Conservation (phyloP, 2,329 filamentous ascomycete species). For the Talaromyces albobiverticillius region DNA sequence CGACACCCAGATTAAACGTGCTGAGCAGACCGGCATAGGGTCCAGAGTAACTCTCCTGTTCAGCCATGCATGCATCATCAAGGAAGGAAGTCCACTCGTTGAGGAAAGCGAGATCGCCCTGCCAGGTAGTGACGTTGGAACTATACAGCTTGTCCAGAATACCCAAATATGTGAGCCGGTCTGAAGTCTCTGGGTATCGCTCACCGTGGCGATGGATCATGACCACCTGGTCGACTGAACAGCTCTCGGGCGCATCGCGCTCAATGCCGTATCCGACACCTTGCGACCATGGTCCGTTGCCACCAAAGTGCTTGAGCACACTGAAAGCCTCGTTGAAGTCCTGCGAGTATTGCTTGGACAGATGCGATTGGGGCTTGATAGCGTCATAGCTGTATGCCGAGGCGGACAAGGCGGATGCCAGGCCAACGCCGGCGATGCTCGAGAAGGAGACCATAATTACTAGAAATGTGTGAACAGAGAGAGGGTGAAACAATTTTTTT, state of each 20-base stretch:
- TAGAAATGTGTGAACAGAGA: too few relatives aligned
- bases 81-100: constrained; percentile 24
- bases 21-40: constrained; percentile 20
- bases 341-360: constrained; percentile 13
- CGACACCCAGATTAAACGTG: constrained; percentile 18
- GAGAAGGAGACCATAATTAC: constrained; percentile 20
- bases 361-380: neutral
- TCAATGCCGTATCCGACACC: constrained; percentile 19
- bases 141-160: constrained; percentile 18
- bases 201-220: constrained; percentile 25
- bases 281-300: constrained; percentile 20
- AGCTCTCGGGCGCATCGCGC: constrained; percentile 20
- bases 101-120: constrained; percentile 20
- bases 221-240: constrained; percentile 23
- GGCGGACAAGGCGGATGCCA: neutral
- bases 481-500: too few relatives aligned
- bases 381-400: neutral
- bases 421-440: neutral
- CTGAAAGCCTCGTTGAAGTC: constrained; percentile 18
- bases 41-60: constrained; percentile 20
- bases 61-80: constrained; percentile 17
- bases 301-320: constrained; percentile 21
- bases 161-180: constrained; percentile 14
- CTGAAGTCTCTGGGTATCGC: constrained; percentile 19
- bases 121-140: constrained; percentile 10